phyloP scores from a whole-genome alignment of 192 early-diverging fungal genomes.

The Phycomyces blakesleeanus region DNA sequence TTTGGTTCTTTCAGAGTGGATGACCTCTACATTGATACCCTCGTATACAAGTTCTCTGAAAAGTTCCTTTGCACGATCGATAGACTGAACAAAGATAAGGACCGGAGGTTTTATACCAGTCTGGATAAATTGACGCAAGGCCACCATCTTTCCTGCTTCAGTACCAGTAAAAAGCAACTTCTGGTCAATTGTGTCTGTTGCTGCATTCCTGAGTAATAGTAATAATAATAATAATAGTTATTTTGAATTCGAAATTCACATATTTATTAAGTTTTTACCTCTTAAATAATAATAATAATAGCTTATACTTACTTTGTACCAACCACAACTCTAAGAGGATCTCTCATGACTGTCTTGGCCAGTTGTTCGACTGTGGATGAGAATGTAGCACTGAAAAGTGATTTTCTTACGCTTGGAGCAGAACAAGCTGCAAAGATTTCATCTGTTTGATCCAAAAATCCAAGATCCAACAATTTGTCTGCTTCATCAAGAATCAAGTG shows the following conservation, averaged over 20 bases:
- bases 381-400: conserved; percentile 93
- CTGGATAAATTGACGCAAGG: conserved; percentile 84
- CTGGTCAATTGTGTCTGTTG: conserved; percentile 89
- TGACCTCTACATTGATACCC: conserved; percentile 98
- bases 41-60: conserved; percentile 96
- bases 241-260: not conserved
- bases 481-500: conserved; percentile 82
- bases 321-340: conserved; percentile 85
- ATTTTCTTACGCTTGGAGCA: conserved; percentile 66
- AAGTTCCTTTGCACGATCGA: conserved; percentile 94
- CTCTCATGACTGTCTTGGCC: conserved; percentile 87
- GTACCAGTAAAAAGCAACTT: conserved; percentile 86
- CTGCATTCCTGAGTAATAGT: conserved; percentile 68
- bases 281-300: not conserved
- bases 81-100: conserved; percentile 95
- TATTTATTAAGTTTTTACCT: not conserved
- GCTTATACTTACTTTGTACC: conserved; percentile 69
- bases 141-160: conserved; percentile 92
- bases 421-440: conserved; percentile 87
- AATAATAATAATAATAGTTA: too few relatives aligned
- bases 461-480: conserved; percentile 76
- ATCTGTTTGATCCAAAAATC: conserved; percentile 85
- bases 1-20: conserved; percentile 93
- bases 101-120: conserved; percentile 81
- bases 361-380: conserved; percentile 87